These are phyloP conservation scores for Cercospora zeina DNA, from an alignment of 2,329 filamentous ascomycete genomes.

Conservation along the genomic window DNA sequence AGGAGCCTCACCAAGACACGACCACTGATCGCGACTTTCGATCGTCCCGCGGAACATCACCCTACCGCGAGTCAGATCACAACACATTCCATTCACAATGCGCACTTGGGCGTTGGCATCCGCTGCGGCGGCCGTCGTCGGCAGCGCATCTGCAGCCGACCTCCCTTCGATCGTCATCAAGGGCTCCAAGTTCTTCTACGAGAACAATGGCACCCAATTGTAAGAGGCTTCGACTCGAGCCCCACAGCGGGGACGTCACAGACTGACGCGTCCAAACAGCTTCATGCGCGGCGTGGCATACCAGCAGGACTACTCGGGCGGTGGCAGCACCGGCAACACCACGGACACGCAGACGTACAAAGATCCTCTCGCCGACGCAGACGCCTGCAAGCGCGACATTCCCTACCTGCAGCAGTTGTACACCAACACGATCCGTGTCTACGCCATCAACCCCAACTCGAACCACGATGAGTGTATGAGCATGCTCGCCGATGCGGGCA, in stretches of 20 bases:
- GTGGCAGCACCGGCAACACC: conserved; percentile 45
- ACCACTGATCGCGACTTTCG: background rate
- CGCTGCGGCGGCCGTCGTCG: conserved; percentile 52
- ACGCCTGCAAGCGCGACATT: conserved; percentile 78
- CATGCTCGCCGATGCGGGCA: conserved; percentile 76
- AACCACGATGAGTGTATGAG: conserved; percentile 86
- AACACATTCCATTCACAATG: conserved; percentile 45
- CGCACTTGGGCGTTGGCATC: conserved; percentile 53
- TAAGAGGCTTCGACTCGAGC: conserved; percentile 40
- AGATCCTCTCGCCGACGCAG: conserved; percentile 76
- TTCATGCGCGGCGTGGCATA: conserved; percentile 95
- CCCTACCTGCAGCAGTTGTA: conserved; percentile 74
- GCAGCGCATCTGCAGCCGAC: conserved; percentile 53
- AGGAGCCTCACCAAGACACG: background rate
- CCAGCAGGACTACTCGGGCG: conserved; percentile 67
- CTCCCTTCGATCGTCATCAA: conserved; percentile 69
- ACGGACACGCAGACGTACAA: conserved; percentile 60
- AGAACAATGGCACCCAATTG: conserved; percentile 75
- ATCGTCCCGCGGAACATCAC: conserved; percentile 3
- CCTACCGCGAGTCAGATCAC: conserved; percentile 1
- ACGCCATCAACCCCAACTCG: conserved; percentile 78
- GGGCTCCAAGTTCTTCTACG: conserved; percentile 87
- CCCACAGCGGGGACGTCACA: background rate
- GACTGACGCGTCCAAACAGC: conserved; percentile 42
- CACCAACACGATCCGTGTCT: conserved; percentile 93